Evolutionary conservation across 1,284 basidiomycete species (phyloP), one percentile per base, ranked within the genome.

Genomic region (Vanrija sp.): DNA sequence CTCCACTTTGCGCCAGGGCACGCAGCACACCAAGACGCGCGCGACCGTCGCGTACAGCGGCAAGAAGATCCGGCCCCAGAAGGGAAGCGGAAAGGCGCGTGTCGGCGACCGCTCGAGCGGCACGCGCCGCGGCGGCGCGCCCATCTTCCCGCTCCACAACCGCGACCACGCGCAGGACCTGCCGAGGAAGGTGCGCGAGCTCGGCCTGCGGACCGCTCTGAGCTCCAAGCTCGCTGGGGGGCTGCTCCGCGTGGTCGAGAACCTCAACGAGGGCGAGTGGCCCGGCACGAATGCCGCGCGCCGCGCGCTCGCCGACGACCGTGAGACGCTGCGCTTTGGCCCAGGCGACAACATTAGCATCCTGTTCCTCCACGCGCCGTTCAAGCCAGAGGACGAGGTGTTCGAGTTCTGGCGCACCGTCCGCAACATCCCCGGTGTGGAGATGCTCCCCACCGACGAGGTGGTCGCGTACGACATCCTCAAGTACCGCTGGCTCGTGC

Each of bases 131-230:
- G 94, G 94, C 49, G 95, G 95, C 77, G 95, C 93, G 64, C 84
- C 89, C 25, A 89, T 89, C 3, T 91, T 91, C 64, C 91, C 91
- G 37, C 90, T 92, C 0, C 86, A 89, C 68, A 89, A 90, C 0
- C 83, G 93, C 51, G 89, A 96, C 75, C 94, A 93, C 73, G 85
- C 88, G 62, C 94, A 90, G 43, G 86, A 89, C 59, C 82, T 98
- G 15, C 89, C 89, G 9, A 83, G 91, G 56, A 94, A 95, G 75
- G 88, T 96, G 52, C 83, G 92, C 38, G 82, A 90, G 67, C 87
- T 97, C 81, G 94, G 93, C n/a, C 85, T 97, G 82, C 84, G 89
- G 23, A 86, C 91, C 41, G 90, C 90, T 1, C 76, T 97, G 46
- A 91, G 88, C 57, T 81, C 84, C 36, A 88, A 91, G 72, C 79